phyloP scores from a whole-genome alignment of 2,329 filamentous ascomycete species.

The Dryadomyces quercus-mongolicae region DNA sequence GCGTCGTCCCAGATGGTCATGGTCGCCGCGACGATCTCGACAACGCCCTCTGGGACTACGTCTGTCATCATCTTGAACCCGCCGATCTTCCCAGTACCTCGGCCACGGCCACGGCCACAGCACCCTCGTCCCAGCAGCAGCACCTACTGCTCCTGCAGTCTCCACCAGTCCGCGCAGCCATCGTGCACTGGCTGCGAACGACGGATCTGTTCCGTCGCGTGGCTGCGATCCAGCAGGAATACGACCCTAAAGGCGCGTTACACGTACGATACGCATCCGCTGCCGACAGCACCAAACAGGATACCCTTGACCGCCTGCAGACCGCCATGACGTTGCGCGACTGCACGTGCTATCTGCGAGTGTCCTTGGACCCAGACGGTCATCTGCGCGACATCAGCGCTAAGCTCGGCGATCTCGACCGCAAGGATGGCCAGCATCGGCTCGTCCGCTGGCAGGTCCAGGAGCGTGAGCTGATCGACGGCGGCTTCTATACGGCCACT shows the following conservation, averaged over 20 bases:
- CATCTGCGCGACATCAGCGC: constrained; percentile 29
- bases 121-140: not conserved
- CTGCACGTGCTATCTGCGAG: constrained; percentile 61
- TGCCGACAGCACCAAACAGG: not conserved
- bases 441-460: constrained; percentile 54
- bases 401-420: constrained; percentile 64
- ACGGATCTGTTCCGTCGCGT: constrained; percentile 31
- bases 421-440: constrained; percentile 58
- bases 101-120: constrained; percentile 23
- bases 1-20: too few relatives aligned
- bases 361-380: constrained; percentile 59
- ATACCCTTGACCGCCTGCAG: constrained; percentile 36
- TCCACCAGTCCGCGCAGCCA: constrained; percentile 19
- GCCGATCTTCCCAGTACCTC: constrained; percentile 15
- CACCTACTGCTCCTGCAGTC: constrained; percentile 12
- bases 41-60: constrained; percentile 4
- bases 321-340: constrained; percentile 73
- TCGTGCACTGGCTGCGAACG: constrained; percentile 25
- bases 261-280: not conserved
- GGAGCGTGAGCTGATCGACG: constrained; percentile 50
- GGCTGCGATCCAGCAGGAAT: constrained; percentile 20
- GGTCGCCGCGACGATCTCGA: not conserved
- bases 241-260: constrained; percentile 15
- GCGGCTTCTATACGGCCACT: constrained; percentile 49
- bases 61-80: constrained; percentile 24